Evolutionary conservation across 202 grass and related monocot species (phyloP).

Genomic region (Saccharum hybrid): DNA sequence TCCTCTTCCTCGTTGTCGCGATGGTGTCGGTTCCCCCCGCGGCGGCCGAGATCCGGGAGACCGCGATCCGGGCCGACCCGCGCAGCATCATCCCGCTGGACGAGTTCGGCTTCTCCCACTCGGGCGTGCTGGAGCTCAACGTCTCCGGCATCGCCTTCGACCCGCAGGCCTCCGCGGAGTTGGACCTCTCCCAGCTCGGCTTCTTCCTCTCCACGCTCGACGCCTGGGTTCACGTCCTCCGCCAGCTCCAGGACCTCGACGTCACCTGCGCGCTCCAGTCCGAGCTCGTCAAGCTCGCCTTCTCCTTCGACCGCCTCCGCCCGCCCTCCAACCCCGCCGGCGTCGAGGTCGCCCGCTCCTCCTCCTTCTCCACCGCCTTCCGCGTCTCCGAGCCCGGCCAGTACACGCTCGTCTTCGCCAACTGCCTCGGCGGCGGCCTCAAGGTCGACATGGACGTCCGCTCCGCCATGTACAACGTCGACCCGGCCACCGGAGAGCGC

Average conservation of each 20-base stretch:
- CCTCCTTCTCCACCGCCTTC: conserved; percentile 60
- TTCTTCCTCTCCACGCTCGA: conserved; percentile 98
- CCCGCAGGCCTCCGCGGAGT: conserved; percentile 50
- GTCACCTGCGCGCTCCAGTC: conserved; percentile 93
- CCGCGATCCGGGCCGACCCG: conserved; percentile 62
- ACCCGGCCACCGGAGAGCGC: conserved; percentile 44
- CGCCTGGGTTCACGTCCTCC: conserved; percentile 93
- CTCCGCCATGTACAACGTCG: conserved; percentile 92
- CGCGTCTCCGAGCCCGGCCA: conserved; percentile 64
- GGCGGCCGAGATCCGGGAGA: conserved; percentile 80
- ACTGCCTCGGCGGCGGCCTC: conserved; percentile 62
- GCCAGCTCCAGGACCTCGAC: conserved; percentile 83
- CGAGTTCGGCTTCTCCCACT: conserved; percentile 83
- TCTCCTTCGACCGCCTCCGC: conserved; percentile 69
- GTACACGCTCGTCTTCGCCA: conserved; percentile 93
- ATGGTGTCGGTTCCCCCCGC: conserved; percentile 18
- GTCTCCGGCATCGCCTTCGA: conserved; percentile 77
- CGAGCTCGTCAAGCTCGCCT: conserved; percentile 74
- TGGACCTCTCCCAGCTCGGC: conserved; percentile 84
- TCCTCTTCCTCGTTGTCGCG: conserved; percentile 34
- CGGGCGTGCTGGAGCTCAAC: conserved; percentile 83
- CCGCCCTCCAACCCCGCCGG: conserved; percentile 71
- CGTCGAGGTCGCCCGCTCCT: conserved; percentile 65
- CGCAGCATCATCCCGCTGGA: conserved; percentile 93
- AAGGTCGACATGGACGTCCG: conserved; percentile 77